phyloP scores from a whole-genome alignment of 768 basidiomycete genomes.

The Solioccasus polychromus region DNA sequence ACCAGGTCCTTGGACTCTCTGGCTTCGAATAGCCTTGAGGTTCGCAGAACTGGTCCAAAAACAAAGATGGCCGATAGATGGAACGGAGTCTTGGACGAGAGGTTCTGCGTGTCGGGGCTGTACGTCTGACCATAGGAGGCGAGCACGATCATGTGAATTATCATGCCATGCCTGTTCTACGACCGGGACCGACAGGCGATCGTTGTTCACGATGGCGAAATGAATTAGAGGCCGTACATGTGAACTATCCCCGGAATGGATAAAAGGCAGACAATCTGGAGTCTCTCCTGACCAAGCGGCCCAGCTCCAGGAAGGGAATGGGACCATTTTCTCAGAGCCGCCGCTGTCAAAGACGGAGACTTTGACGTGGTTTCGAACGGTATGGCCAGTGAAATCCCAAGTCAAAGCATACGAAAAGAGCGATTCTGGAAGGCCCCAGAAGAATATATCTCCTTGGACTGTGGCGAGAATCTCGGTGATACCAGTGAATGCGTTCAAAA shows the following conservation, averaged over 20 bases:
- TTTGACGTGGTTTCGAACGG: not conserved
- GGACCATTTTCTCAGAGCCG: constrained; percentile 2
- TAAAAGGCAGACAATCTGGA: not conserved
- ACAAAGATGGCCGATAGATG: constrained; percentile 4
- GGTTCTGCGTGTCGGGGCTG: not conserved
- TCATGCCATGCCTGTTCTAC: not conserved
- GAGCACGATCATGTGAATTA: not conserved
- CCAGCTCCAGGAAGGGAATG: constrained; percentile 22
- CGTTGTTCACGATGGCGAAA: constrained; percentile 9
- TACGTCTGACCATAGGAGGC: not conserved
- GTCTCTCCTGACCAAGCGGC: not conserved
- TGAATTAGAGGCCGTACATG: not conserved
- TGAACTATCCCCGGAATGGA: not conserved
- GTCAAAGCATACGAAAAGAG: constrained; percentile 11
- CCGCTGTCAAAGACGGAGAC: constrained; percentile 5
- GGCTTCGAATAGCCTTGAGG: not conserved
- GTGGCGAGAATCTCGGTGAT: constrained; percentile 10
- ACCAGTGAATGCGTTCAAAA: constrained; percentile 14
- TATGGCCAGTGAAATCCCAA: constrained; percentile 4
- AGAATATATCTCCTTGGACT: constrained; percentile 9
- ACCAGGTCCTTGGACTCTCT: not conserved
- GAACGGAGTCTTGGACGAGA: too few relatives aligned
- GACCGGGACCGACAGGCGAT: not conserved
- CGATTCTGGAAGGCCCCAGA: constrained; percentile 17
- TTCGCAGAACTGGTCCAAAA: constrained; percentile 18